Evolutionary conservation across 345 rosid species (phyloP), one percentile per base, ranked within the genome.

Genomic region (Combretum micranthum): DNA sequence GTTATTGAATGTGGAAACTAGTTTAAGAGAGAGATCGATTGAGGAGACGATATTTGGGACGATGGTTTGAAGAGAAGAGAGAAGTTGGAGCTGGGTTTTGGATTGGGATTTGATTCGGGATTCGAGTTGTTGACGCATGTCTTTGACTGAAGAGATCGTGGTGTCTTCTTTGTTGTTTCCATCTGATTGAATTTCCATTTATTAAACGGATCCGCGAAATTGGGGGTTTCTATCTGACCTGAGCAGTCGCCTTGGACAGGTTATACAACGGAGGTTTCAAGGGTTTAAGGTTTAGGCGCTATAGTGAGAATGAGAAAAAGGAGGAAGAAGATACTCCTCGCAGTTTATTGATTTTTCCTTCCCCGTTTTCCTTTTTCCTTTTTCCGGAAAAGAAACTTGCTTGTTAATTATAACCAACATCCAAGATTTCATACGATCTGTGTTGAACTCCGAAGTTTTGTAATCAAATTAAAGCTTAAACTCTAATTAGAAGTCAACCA

Each of bases 41-140:
- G 89, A 77, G 22, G 96, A 75, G 52, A 88, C 81, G 46, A 90
- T 69, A 53, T 83, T 55, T 13, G 99, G 92, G 59, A 83, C 77
- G 53, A 72, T 19, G 59, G 78, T 37, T 64, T 80, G 95, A 44
- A 87, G 88, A 2, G 99, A 82, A 0, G 97, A 74, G 15, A 89
- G 72, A 14, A 89, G 81, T 46, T 80, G 75, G 12, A 87, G 69
- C 39, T 87, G 96, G 64, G 96, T 68, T 11, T 62, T 59, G 64
- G 76, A 89, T 21, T 72, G 83, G 45, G 80, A 68, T 52, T 70
- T 77, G 20, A 87, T 87, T 62, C 97, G 85, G 61, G 83, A 70
- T 65, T 93, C 90, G 14, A 93, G 78, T 64, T 80, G 79, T 23
- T 73, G 63, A 64, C 90, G 81, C 69, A 80, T 67, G 54, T 65